Conservation (phyloP, 331 rosid species). For the Arachis monticola region DNA sequence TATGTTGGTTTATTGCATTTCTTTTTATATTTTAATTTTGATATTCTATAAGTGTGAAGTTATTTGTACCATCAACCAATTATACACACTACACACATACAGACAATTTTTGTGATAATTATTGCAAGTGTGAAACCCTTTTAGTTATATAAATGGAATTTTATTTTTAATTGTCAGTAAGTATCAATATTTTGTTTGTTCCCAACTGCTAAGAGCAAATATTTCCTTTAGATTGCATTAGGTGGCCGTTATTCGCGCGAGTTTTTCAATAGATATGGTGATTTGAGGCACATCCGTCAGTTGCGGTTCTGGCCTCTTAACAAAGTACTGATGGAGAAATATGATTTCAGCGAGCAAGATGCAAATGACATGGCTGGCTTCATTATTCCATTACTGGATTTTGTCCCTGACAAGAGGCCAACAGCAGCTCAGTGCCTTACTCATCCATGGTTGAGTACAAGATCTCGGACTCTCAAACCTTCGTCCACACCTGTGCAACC, state of each 20-base stretch:
- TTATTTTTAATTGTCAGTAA: neutral
- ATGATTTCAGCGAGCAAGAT: constrained; percentile 74
- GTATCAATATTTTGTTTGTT: constrained; percentile 5
- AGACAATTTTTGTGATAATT: neutral
- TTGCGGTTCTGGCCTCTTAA: constrained; percentile 81
- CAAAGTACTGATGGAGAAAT: constrained; percentile 77
- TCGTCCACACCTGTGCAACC: constrained; percentile 39
- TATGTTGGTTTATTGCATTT: neutral
- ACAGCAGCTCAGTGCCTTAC: constrained; percentile 78
- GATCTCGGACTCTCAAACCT: constrained; percentile 64
- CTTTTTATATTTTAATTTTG: neutral
- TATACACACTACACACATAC: neutral
- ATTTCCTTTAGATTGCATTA: constrained; percentile 65
- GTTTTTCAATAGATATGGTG: constrained; percentile 75
- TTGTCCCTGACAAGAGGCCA: constrained; percentile 83
- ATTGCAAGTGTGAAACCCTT: neutral
- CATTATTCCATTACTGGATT: constrained; percentile 73
- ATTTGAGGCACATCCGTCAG: constrained; percentile 77
- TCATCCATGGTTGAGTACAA: constrained; percentile 75
- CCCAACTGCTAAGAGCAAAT: neutral
- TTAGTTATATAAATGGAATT: neutral
- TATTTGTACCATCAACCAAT: neutral
- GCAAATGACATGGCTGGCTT: constrained; percentile 68
- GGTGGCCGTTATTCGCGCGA: constrained; percentile 83
- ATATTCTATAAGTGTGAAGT: neutral